Conservation (phyloP, 768 basidiomycete genomes). For the Boletus vermiculosoides region DNA sequence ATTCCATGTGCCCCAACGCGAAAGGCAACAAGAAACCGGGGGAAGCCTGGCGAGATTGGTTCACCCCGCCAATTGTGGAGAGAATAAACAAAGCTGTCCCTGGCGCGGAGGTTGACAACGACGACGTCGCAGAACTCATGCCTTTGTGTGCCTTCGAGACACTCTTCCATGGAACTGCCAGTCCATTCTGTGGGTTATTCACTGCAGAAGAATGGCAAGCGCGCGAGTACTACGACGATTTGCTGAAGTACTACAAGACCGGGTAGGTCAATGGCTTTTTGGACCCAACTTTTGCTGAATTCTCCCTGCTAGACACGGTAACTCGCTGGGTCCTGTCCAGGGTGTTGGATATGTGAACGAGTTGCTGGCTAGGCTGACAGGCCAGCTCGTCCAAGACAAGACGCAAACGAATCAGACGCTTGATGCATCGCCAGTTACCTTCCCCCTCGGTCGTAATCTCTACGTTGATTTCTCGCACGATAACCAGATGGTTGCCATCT, state of each 20-base stretch:
- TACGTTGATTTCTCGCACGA: slow-evolving; percentile 89
- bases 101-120: slow-evolving; percentile 54
- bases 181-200: slow-evolving; percentile 78
- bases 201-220: slow-evolving; percentile 55
- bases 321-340: slow-evolving; percentile 67
- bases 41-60: slow-evolving; percentile 54
- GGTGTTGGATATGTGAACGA: slow-evolving; percentile 90
- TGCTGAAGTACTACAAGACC: slow-evolving; percentile 77
- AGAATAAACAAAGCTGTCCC: slow-evolving; percentile 62
- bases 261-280: slow-evolving; percentile 45
- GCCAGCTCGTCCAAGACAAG: slow-evolving; percentile 57
- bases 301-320: slow-evolving; percentile 54
- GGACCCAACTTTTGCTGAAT: background rate
- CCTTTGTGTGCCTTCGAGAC: slow-evolving; percentile 81
- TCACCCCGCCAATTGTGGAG: slow-evolving; percentile 51
- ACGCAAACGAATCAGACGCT: slow-evolving; percentile 81
- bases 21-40: slow-evolving; percentile 45
- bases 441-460: slow-evolving; percentile 65
- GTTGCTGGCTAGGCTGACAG: slow-evolving; percentile 77
- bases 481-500: slow-evolving; percentile 80
- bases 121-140: slow-evolving; percentile 60
- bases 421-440: slow-evolving; percentile 61
- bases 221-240: slow-evolving; percentile 69
- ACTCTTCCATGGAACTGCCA: slow-evolving; percentile 46
- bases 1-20: slow-evolving; percentile 60